Evolutionary conservation across 495 filamentous ascomycete genomes (phyloP).

Genomic region (Penicillium subrubescens): DNA sequence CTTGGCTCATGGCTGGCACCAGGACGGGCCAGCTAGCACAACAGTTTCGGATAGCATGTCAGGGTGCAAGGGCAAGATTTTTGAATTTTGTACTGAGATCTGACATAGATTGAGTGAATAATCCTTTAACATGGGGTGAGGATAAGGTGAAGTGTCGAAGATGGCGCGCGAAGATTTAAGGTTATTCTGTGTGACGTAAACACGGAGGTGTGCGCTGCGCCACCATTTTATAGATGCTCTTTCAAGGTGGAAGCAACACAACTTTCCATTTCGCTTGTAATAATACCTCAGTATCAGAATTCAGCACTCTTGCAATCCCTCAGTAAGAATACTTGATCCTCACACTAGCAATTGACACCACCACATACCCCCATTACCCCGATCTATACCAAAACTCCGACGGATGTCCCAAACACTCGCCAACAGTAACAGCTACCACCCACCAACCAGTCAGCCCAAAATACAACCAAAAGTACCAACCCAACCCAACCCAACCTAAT

Average conservation of each 20-base stretch:
- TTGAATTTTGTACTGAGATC: background rate
- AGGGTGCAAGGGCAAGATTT: background rate
- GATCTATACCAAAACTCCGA: slow-evolving; percentile 63
- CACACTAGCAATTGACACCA: background rate
- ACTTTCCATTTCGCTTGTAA: background rate
- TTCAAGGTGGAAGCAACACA: background rate
- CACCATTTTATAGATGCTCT: background rate
- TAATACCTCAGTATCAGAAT: background rate
- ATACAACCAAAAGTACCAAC: slow-evolving; percentile 10
- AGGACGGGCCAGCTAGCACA: slow-evolving; percentile 1
- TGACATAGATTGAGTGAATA: background rate
- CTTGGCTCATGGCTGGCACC: slow-evolving; percentile 2
- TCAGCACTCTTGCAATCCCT: background rate
- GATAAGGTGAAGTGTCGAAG: background rate
- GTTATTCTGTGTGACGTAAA: background rate
- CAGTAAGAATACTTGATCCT: background rate
- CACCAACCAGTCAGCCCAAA: slow-evolving; percentile 26
- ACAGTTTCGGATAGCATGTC: background rate
- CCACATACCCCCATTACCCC: background rate
- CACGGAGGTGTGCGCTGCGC: background rate
- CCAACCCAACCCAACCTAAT: background rate
- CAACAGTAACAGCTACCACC: slow-evolving; percentile 65
- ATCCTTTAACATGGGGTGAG: background rate
- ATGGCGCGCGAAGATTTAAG: background rate
- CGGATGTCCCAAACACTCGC: slow-evolving; percentile 72